A percentile compares a stretch with the other conserved stretches of the same genome.
phyloP scores from a whole-genome alignment of 805 yeast species.

The Starmerella floris region DNA sequence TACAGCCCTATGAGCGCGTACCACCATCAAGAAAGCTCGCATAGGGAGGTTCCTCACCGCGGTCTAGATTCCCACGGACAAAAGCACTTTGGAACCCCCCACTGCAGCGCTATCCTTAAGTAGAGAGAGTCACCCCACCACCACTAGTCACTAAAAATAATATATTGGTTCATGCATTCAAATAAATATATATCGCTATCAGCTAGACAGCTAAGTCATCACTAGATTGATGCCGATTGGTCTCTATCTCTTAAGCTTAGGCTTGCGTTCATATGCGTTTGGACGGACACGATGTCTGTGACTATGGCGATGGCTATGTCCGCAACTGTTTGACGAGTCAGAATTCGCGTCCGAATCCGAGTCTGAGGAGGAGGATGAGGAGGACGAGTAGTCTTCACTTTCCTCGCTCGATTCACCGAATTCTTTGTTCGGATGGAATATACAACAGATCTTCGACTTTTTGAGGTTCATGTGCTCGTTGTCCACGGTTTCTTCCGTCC shows the following conservation, averaged over 20 bases:
- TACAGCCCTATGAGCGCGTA: too few species aligned
- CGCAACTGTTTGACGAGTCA: conserved; percentile 16
- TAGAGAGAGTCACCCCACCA: too few species aligned
- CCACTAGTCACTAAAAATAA: too few species aligned
- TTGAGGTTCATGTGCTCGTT: conserved; percentile 81
- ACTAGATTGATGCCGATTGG: too few species aligned
- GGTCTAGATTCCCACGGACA: too few species aligned
- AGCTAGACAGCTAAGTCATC: too few species aligned
- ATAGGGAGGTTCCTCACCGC: too few species aligned
- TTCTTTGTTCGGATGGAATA: conserved; percentile 30
- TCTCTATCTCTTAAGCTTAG: conserved; percentile 1
- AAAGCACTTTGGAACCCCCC: too few species aligned
- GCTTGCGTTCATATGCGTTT: conserved; percentile 71
- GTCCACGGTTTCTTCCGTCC: conserved; percentile 80
- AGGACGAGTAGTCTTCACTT: conserved; percentile 22
- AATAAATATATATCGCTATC: too few species aligned
- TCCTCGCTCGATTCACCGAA: conserved; percentile 30
- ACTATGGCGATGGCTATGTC: conserved; percentile 17
- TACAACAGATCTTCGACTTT: conserved; percentile 81
- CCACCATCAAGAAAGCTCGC: too few species aligned
- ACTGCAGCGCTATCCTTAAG: too few species aligned
- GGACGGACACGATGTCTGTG: conserved; percentile 35
- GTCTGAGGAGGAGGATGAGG: conserved; percentile 14
- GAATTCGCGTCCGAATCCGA: conserved; percentile 33
- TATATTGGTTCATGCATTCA: too few species aligned